Percentiles rank a stretch among this genome's conserved stretches.
phyloP scores from a whole-genome alignment of 495 filamentous ascomycete species.

The Penicillium samsonianum region DNA sequence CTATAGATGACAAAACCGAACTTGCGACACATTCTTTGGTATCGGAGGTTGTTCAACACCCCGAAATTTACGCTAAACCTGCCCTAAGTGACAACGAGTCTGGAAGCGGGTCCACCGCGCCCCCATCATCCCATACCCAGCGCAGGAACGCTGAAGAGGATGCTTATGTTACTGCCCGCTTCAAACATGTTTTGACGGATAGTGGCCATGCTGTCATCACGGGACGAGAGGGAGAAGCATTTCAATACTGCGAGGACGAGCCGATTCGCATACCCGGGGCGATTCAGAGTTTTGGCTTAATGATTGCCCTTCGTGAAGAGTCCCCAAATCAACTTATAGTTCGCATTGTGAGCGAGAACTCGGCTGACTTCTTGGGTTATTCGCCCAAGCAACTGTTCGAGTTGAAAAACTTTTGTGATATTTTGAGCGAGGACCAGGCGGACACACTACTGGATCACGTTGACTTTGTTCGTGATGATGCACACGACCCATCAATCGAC shows the following conservation, averaged over 20 bases:
- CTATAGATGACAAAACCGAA: constrained; percentile 20
- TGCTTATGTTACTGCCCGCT: constrained; percentile 65
- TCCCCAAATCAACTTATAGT: constrained; percentile 67
- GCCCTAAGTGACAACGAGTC: constrained; percentile 15
- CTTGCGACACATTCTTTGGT: constrained; percentile 27
- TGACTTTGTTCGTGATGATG: constrained; percentile 80
- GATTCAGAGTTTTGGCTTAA: constrained; percentile 80
- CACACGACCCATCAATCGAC: constrained; percentile 64
- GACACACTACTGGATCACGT: constrained; percentile 84
- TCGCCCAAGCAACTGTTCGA: constrained; percentile 76
- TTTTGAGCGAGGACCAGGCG: constrained; percentile 77
- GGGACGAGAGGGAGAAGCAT: constrained; percentile 65
- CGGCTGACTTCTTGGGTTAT: constrained; percentile 73
- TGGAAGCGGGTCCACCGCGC: constrained; percentile 1
- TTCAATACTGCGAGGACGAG: constrained; percentile 90
- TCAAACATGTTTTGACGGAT: constrained; percentile 76
- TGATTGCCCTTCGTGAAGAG: constrained; percentile 76
- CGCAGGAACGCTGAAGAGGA: constrained; percentile 29
- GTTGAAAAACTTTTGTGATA: constrained; percentile 73
- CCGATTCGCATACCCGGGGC: constrained; percentile 91
- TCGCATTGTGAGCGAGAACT: constrained; percentile 86
- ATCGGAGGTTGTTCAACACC: constrained; percentile 22
- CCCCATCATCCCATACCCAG: background rate
- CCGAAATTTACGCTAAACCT: constrained; percentile 22
- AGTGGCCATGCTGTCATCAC: constrained; percentile 86